Evolutionary conservation across 1,284 basidiomycete genomes (phyloP).

Genomic region (Albatrellus sp.): DNA sequence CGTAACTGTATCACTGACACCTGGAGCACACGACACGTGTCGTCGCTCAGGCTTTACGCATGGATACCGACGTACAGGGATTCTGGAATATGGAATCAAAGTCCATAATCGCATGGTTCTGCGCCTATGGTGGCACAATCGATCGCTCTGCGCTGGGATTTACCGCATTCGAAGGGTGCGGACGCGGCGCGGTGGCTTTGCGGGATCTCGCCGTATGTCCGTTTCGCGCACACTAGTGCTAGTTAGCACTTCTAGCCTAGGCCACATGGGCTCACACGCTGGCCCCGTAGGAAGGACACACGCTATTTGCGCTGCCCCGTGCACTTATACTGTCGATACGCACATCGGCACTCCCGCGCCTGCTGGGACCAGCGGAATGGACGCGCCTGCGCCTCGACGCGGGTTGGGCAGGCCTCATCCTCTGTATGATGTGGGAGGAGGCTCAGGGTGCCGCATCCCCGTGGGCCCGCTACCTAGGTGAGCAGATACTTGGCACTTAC

Average conservation of each 20-base stretch:
- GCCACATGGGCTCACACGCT: not conserved
- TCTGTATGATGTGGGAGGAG: slow-evolving; percentile 94
- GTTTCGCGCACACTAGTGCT: too few species aligned
- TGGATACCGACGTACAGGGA: not conserved
- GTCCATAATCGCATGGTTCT: slow-evolving; percentile 10
- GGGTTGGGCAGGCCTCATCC: slow-evolving; percentile 82
- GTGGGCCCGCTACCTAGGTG: slow-evolving; percentile 65
- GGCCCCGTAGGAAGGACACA: slow-evolving; percentile 45
- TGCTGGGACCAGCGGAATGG: slow-evolving; percentile 55
- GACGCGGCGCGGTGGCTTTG: slow-evolving; percentile 63
- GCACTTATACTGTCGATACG: slow-evolving; percentile 67
- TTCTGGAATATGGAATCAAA: not conserved
- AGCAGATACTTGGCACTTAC: slow-evolving; percentile 11
- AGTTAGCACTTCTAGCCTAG: too few species aligned
- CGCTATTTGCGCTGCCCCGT: slow-evolving; percentile 79
- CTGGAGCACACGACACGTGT: too few species aligned
- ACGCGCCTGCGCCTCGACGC: slow-evolving; percentile 39
- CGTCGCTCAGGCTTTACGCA: not conserved
- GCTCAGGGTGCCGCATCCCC: slow-evolving; percentile 41
- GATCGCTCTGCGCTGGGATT: slow-evolving; percentile 8
- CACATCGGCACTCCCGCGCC: slow-evolving; percentile 54
- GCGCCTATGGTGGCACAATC: slow-evolving; percentile 8
- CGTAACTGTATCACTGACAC: too few species aligned
- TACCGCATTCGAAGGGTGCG: slow-evolving; percentile 26
- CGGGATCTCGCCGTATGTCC: slow-evolving; percentile 54